Evolutionary conservation across 2,329 filamentous ascomycete genomes (phyloP), one percentile per base, ranked within the genome.

Genomic region (Nigrospora sphaerica): DNA sequence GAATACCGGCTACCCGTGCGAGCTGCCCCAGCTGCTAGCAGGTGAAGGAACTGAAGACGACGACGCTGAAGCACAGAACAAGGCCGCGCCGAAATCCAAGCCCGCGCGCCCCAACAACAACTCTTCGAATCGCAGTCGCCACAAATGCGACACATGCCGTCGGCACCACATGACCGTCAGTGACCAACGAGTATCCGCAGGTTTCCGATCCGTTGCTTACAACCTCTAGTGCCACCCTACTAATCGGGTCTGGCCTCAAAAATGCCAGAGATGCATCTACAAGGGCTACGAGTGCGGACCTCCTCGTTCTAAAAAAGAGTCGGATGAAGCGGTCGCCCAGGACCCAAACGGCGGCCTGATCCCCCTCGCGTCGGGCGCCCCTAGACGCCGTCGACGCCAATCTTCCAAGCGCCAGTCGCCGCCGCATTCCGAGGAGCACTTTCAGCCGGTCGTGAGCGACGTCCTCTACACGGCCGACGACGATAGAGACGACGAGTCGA

Each of bases 231-330:
- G 50, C 17, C 32, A 42, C 2, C 50, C 50, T 18, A 11, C 23
- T 12, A 38, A 28, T 4, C 40, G 50, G 14, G 32, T 13, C 11
- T 52, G 50, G 50, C 50, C 50, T 7, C 19, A 45, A 2, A 48
- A 39, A 31, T 52, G 50, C 42, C 45, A 48, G 28, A 41, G 42
- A 17, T 50, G 46, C 19, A 28, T 42, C 7, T 36, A 41, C 7
- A 46, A 42, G 44, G 32, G 34, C 9, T 42, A 40, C 16, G 40
- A 48, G 11, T 52, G 50, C 18, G 31, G 18, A n/a, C n/a, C 16
- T 13, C 46, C 50, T 3, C 40, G 41, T 7, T 46, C 33, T 11
- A 50, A 50, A 39, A 45, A 42, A 31, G 37, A 52, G n/a, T 46
- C 39, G n/a, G 46, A 49, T 1, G n/a, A 12, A 6, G 14, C 9